These are phyloP conservation scores for Dryadomyces quercus-mongolicae DNA, from an alignment of 2,329 filamentous ascomycete genomes.

Conservation along the genomic window DNA sequence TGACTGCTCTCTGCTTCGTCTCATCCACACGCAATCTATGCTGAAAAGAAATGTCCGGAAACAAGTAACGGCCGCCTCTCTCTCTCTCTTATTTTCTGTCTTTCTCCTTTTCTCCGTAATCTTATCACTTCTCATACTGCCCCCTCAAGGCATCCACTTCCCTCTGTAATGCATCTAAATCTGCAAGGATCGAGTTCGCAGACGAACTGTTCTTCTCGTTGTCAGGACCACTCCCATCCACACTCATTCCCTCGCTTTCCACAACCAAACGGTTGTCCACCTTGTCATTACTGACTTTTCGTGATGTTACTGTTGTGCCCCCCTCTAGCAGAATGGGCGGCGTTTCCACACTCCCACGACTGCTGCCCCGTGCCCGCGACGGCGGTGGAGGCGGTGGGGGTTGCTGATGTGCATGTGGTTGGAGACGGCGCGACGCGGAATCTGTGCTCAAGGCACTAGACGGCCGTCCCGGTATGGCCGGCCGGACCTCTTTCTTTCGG, in stretches of 20 bases:
- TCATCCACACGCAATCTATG: neutral
- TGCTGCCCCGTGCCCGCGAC: slow-evolving; percentile 30
- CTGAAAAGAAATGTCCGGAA: neutral
- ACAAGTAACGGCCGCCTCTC: too few species aligned
- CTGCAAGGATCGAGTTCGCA: slow-evolving; percentile 53
- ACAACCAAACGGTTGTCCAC: slow-evolving; percentile 6
- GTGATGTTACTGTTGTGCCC: slow-evolving; percentile 8
- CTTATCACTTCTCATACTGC: slow-evolving; percentile 2
- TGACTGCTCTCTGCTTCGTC: neutral
- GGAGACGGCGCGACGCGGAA: slow-evolving; percentile 17
- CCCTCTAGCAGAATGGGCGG: slow-evolving; percentile 4
- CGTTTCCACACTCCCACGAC: slow-evolving; percentile 29
- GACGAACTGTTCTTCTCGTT: slow-evolving; percentile 13
- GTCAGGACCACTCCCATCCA: neutral
- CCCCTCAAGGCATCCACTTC: slow-evolving; percentile 60
- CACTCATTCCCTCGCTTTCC: slow-evolving; percentile 4
- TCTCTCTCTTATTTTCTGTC: neutral
- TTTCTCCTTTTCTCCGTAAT: neutral
- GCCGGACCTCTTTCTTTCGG: slow-evolving; percentile 12
- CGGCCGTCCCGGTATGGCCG: slow-evolving; percentile 15
- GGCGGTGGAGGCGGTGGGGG: slow-evolving; percentile 34
- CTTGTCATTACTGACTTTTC: slow-evolving; percentile 21
- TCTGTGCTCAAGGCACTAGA: slow-evolving; percentile 30
- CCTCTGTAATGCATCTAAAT: slow-evolving; percentile 57
- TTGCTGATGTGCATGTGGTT: slow-evolving; percentile 2